Evolutionary conservation across 805 yeast genomes (phyloP).

Genomic region (Kodamaea jinghongensis): DNA sequence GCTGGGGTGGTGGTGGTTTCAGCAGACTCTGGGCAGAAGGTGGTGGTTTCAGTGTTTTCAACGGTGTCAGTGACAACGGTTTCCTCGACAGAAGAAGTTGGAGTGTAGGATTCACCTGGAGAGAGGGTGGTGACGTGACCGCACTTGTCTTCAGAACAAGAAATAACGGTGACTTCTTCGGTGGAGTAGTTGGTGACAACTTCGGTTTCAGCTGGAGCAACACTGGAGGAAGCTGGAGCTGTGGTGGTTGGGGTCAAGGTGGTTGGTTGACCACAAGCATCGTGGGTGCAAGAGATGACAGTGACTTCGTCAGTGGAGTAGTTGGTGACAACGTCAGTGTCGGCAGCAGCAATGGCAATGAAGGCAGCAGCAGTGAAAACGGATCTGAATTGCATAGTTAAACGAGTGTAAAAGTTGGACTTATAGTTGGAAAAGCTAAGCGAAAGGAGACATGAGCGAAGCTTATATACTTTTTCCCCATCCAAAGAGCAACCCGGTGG

Average conservation of each 20-base stretch:
- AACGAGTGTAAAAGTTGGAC: conserved; percentile 11
- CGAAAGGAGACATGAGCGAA: neutral
- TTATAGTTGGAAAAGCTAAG: conserved; percentile 5
- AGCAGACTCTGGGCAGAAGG: conserved; percentile 7
- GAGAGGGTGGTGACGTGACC: conserved; percentile 9
- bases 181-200: conserved; percentile 40
- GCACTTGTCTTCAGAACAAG: conserved; percentile 20
- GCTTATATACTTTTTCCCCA: neutral
- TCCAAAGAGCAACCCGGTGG: neutral
- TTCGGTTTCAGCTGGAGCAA: conserved; percentile 30
- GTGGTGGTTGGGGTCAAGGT: conserved; percentile 11
- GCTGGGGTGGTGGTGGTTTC: conserved; percentile 7
- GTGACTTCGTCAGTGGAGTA: conserved; percentile 21
- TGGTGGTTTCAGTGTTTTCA: conserved; percentile 13
- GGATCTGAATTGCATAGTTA: conserved; percentile 21
- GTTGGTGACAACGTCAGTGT: conserved; percentile 17
- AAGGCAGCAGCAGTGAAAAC: conserved; percentile 20
- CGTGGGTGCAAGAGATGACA: conserved; percentile 24
- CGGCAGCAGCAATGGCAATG: conserved; percentile 17
- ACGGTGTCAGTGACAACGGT: conserved; percentile 29
- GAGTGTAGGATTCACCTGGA: conserved; percentile 12
- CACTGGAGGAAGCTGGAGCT: conserved; percentile 19
- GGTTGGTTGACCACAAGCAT: conserved; percentile 16
- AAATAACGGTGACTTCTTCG: conserved; percentile 21
- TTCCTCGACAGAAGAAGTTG: conserved; percentile 27